Conservation (phyloP, 345 rosid species). For the Syzygium grande region DNA sequence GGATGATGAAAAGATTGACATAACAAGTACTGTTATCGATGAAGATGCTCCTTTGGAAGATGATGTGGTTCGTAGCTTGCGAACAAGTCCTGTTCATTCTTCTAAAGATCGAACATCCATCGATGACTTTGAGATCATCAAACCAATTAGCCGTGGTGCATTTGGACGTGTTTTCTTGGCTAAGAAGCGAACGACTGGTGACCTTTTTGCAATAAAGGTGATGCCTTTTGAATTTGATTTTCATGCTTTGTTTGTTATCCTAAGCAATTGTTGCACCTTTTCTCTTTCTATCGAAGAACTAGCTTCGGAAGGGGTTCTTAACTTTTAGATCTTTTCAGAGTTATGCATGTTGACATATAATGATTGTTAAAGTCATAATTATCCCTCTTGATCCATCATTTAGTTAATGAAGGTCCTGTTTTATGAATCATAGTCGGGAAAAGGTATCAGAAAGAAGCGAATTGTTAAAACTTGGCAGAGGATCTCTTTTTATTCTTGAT, state of each 20-base stretch:
- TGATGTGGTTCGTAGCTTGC: slow-evolving; percentile 90
- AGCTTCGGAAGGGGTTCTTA: background rate
- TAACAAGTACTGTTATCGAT: slow-evolving; percentile 76
- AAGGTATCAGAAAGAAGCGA: background rate
- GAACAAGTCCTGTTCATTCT: slow-evolving; percentile 85
- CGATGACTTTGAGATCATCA: slow-evolving; percentile 98
- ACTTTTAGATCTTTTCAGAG: background rate
- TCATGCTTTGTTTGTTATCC: background rate
- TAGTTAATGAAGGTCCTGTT: background rate
- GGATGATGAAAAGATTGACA: slow-evolving; percentile 86
- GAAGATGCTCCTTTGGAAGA: slow-evolving; percentile 98
- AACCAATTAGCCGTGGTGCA: slow-evolving; percentile 99
- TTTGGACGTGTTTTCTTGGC: slow-evolving; percentile 98
- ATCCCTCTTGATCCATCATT: background rate
- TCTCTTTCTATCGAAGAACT: background rate
- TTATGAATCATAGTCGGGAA: background rate
- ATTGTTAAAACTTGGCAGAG: background rate
- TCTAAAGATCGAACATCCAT: slow-evolving; percentile 92
- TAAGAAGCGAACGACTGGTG: slow-evolving; percentile 97
- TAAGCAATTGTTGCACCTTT: background rate
- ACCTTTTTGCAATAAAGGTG: slow-evolving; percentile 98
- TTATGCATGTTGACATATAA: background rate
- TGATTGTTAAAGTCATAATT: background rate
- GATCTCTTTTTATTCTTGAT: background rate
- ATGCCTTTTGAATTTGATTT: background rate